Base-by-base conservation (phyloP, 768 basidiomycete genomes). In the Suillus occidentalis region DNA sequence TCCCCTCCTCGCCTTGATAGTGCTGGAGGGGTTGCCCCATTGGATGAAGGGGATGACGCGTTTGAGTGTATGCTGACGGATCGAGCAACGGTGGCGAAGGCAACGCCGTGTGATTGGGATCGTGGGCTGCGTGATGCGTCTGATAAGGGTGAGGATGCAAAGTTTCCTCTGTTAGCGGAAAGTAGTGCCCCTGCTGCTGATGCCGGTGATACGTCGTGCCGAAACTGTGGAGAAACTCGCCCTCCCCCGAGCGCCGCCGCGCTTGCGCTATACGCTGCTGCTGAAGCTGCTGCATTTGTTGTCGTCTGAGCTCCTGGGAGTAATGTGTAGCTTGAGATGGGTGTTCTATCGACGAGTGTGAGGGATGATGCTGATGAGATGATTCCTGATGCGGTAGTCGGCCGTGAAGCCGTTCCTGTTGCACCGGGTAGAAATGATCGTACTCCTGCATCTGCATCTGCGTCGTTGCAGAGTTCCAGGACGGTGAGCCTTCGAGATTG, bases 381-480 rank as follows among this genome's bases (percentile, higher is more conserved):
- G 75, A 84, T 80, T 67, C 79, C 80, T 69, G 77, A 77, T 61
- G 82, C 78, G 60, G 82, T 83, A 68, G 75, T 77, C 62, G 82
- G 82, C 45, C 82, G 77, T 75, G 79, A 76, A 69, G 71, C 68
- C 68, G 70, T 67, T 72, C 75, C 73, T 66, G 70, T 36, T 67
- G 75, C 69, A 73, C 68, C 65, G 18, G 78, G 67, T 83, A 84
- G 67, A 82, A 84, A 78, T 76, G 82, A 67, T 79, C 80, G 82
- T 78, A 79, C 62, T 76, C 78, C 72, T 69, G 76, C 72, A 79
- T 80, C 76, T 75, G 76, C 76, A 77, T 77, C 78, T 74, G 81
- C 74, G 81, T 90, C 89, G 84, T 92, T 91, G 85, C 91, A 92
- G 84, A 93, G 89, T 70, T 93, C 91, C 90, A 92, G 85, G 84